Percentiles rank a stretch among this genome's conserved stretches.
Evolutionary conservation across 306 rosid genomes (phyloP).

Genomic region (Heteromeles arbutifolia): DNA sequence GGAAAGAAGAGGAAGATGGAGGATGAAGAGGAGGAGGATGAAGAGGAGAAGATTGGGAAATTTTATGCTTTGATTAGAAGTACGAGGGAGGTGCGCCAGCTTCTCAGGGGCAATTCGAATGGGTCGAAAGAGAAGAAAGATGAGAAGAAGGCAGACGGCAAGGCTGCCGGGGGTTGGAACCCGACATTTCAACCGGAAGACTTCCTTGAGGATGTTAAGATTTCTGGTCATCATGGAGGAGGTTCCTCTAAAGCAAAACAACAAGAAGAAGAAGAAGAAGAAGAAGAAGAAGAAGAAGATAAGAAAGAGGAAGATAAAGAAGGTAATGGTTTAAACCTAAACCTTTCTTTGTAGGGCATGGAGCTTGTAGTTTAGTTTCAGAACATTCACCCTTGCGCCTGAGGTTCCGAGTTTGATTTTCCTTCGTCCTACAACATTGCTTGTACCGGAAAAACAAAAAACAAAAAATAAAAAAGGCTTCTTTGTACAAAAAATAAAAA

Average conservation of each 20-base stretch:
- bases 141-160: background rate
- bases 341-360: slow-evolving; percentile 47
- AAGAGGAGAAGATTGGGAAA: slow-evolving; percentile 53
- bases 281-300: background rate
- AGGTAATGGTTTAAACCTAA: slow-evolving; percentile 43
- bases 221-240: background rate
- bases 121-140: slow-evolving; percentile 9
- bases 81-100: slow-evolving; percentile 44
- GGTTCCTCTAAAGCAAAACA: slow-evolving; percentile 21
- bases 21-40: slow-evolving; percentile 30
- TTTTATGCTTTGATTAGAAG: slow-evolving; percentile 69
- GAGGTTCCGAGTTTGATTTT: background rate
- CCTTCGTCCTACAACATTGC: background rate
- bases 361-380: background rate
- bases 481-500: too few relatives aligned
- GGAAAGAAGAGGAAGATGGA: slow-evolving; percentile 53
- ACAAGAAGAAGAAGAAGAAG: slow-evolving; percentile 4
- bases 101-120: slow-evolving; percentile 9
- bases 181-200: slow-evolving; percentile 73
- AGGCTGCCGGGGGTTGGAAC: slow-evolving; percentile 40
- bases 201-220: slow-evolving; percentile 35
- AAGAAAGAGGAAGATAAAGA: slow-evolving; percentile 13
- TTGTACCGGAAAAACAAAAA: background rate
- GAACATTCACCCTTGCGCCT: background rate
- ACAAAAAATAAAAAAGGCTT: too few relatives aligned